Evolutionary conservation across 345 rosid genomes (phyloP), one percentile per base, ranked within the genome.

Genomic region (Microcos paniculata): DNA sequence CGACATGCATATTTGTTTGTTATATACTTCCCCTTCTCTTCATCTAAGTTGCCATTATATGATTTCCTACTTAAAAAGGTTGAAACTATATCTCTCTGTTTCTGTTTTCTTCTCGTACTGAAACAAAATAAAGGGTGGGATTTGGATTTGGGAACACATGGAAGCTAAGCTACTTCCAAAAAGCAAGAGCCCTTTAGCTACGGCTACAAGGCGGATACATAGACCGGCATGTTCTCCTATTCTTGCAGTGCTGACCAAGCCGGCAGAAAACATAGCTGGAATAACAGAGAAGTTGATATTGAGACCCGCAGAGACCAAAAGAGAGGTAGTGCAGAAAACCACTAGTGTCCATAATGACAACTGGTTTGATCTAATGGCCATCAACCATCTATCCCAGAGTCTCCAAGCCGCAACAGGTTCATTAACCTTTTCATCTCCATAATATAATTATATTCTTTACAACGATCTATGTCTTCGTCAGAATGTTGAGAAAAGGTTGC

Each of bases 321-420:
- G 56, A 52, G 74, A 18, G 65, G 79, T 77, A 15, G 30, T 71
- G 4, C 35, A 53, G 4, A 80, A 70, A 46, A 77, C 81, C 6
- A 57, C 46, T 30, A 76, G 76, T 8, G 83, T 69, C 43, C 81
- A 85, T 61, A 79, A 75, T 31, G 94, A 90, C 73, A 80, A 52
- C 80, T 90, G 92, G 94, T 76, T 88, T 21, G 92, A 86, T 19
- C 80, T 30, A 23, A 49, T 81, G 46, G 94, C 94, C 35, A 82
- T 86, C 15, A 79, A 82, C 70, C 78, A 88, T 81, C 85, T 90
- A 15, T 84, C 94, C 3, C 76, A 55, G 28, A 66, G 71, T 15
- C 82, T 90, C 48, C 92, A 90, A 71, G 83, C 79, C 8, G 76
- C 86, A 13, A 79, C 83, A 77, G 94, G 92, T 90, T 67, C 18